Percentiles rank a stretch among this genome's conserved stretches.
phyloP scores from a whole-genome alignment of 2,329 filamentous ascomycete genomes.

The Tolypocladium tundrense region DNA sequence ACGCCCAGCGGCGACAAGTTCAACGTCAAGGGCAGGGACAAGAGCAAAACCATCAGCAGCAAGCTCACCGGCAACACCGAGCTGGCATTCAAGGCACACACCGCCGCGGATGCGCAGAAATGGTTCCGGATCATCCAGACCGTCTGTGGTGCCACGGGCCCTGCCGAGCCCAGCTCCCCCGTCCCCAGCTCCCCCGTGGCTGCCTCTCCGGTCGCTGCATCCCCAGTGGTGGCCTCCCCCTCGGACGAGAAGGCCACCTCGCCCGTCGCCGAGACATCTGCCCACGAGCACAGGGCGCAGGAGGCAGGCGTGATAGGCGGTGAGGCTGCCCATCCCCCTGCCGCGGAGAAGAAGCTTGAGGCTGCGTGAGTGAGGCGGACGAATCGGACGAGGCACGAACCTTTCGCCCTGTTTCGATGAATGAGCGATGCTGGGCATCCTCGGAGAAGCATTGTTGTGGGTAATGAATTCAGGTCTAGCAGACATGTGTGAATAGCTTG shows the following conservation, averaged over 20 bases:
- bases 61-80: slow-evolving; percentile 74
- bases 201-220: background rate
- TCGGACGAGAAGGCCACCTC: slow-evolving; percentile 6
- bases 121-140: slow-evolving; percentile 69
- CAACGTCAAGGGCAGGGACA: slow-evolving; percentile 90
- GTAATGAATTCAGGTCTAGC: background rate
- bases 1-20: slow-evolving; percentile 69
- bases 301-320: slow-evolving; percentile 32
- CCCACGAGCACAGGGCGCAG: slow-evolving; percentile 13
- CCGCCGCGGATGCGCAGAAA: slow-evolving; percentile 65
- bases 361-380: slow-evolving; percentile 1
- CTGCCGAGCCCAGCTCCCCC: slow-evolving; percentile 22
- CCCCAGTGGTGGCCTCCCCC: background rate
- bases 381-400: background rate
- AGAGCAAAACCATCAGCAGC: slow-evolving; percentile 67
- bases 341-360: slow-evolving; percentile 1
- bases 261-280: background rate
- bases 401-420: background rate
- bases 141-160: slow-evolving; percentile 42
- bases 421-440: background rate
- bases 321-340: slow-evolving; percentile 6
- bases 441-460: background rate
- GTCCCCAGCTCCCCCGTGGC: slow-evolving; percentile 6
- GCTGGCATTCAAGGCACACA: slow-evolving; percentile 79
- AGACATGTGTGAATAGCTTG: background rate